Evolutionary conservation across 2,329 filamentous ascomycete genomes (phyloP).

Genomic region (Calonectria naviculata): DNA sequence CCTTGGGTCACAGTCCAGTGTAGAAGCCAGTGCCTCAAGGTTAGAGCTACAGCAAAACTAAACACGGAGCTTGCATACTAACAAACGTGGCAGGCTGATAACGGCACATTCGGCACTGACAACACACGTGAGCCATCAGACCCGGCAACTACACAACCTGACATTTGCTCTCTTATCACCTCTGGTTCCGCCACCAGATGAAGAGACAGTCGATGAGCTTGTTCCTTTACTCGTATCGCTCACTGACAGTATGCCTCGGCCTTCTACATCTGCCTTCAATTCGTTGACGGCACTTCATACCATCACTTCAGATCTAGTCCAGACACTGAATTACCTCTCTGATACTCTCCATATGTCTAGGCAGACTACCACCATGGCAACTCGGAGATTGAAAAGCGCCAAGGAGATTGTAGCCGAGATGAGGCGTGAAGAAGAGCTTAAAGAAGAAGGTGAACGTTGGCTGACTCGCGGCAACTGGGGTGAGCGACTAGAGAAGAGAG

Average conservation of each 20-base stretch:
- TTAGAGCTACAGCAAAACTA: constrained; percentile 47
- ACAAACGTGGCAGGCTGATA: constrained; percentile 67
- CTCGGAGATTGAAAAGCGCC: constrained; percentile 81
- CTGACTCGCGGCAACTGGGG: constrained; percentile 87
- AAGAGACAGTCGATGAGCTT: constrained; percentile 75
- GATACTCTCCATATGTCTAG: constrained; percentile 95
- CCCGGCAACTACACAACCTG: constrained; percentile 79
- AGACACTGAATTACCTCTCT: constrained; percentile 85
- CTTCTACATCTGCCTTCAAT: constrained; percentile 70
- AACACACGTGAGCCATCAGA: constrained; percentile 80
- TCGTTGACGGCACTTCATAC: constrained; percentile 77
- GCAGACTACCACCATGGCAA: constrained; percentile 86
- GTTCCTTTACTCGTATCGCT: constrained; percentile 75
- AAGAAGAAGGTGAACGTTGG: constrained; percentile 86
- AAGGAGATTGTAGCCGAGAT: constrained; percentile 90
- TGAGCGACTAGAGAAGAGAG: constrained; percentile 77
- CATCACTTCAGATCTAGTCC: constrained; percentile 78
- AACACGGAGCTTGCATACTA: constrained; percentile 11
- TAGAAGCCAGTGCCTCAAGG: constrained; percentile 80
- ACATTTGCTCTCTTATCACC: constrained; percentile 78
- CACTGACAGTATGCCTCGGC: constrained; percentile 73
- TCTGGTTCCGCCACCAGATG: constrained; percentile 70
- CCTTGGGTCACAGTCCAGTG: constrained; percentile 77
- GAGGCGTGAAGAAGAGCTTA: constrained; percentile 82
- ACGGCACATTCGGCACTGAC: constrained; percentile 81